These are phyloP conservation scores for Populus trichocarpa DNA, from an alignment of 441 rosid genomes.

Conservation along the genomic window DNA sequence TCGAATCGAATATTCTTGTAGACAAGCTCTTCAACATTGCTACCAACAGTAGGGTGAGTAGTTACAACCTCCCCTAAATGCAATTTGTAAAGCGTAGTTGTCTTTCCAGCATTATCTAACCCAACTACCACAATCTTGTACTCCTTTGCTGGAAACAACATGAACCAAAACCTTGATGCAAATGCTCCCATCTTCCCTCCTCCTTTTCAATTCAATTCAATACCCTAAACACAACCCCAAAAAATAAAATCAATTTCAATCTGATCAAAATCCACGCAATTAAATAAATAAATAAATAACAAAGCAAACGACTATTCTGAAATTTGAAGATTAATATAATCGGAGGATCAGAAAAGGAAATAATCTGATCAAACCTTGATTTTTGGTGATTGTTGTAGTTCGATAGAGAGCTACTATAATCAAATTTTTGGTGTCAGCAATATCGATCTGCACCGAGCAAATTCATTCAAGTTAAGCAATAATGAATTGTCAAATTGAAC, in stretches of 20 bases:
- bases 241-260: conserved; percentile 2
- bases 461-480: background rate
- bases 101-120: conserved; percentile 97
- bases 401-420: background rate
- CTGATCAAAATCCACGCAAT: background rate
- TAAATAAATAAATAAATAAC: background rate
- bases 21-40: conserved; percentile 97
- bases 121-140: conserved; percentile 97
- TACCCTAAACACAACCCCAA: conserved; percentile 6
- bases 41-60: conserved; percentile 97
- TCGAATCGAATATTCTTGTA: conserved; percentile 94
- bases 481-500: no score
- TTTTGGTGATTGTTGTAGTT: background rate
- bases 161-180: conserved; percentile 88
- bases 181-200: conserved; percentile 67
- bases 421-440: background rate
- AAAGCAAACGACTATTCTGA: background rate
- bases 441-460: background rate
- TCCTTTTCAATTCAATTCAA: background rate
- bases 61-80: conserved; percentile 96
- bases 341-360: background rate
- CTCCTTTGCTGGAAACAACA: conserved; percentile 96
- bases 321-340: background rate
- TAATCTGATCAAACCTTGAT: background rate
- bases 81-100: conserved; percentile 93